Evolutionary conservation across 108 stramenopile species (phyloP), one percentile per base, ranked within the genome.

Genomic region (Skeletonema costatum): DNA sequence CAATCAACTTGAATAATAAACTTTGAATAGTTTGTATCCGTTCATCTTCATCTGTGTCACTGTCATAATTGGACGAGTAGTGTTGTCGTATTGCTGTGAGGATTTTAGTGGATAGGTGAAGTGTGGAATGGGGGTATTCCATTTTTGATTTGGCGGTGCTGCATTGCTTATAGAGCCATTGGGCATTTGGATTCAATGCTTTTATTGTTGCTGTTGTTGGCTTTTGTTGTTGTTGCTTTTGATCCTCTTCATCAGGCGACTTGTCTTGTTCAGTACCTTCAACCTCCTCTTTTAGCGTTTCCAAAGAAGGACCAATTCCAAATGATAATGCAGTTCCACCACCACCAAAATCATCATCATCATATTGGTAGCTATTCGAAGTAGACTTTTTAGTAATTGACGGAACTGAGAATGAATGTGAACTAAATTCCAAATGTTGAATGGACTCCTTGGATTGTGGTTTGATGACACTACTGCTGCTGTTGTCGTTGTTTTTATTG

Each of bases 381-480:
- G 29, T 10, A 59, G 16, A 36, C 62, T 73, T 73, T 12, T 44
- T 61, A 25, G 63, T 61, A 25, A 73, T 73, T 12, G 35, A 25
- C 19, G 65, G 74, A 7, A 75, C 74, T 32, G 74, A 75, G 56
- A 75, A 75, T 32, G 74, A 75, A 46, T 67, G 56, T 12, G 74
- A 75, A 41, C 74, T 66, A n/a, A 75, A 75, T 60, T 75, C 74
- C 12, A 67, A 16, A 30, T 75, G 51, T 39, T 39, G 41, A 0
- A 75, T 36, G 2, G 59, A 30, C n/a, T 67, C 74, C 61, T 58
- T 75, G 58, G 74, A 31, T 39, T 60, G 74, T 12, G 74, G 74
- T 67, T 35, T 50, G 58, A 75, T 75, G 17, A 42, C 25, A 9
- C 30, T 29, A 29, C 41, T 61, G 14, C 12, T 29, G 29, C 25